phyloP scores from a whole-genome alignment of 1,284 basidiomycete species.

The Volvariella volvacea region DNA sequence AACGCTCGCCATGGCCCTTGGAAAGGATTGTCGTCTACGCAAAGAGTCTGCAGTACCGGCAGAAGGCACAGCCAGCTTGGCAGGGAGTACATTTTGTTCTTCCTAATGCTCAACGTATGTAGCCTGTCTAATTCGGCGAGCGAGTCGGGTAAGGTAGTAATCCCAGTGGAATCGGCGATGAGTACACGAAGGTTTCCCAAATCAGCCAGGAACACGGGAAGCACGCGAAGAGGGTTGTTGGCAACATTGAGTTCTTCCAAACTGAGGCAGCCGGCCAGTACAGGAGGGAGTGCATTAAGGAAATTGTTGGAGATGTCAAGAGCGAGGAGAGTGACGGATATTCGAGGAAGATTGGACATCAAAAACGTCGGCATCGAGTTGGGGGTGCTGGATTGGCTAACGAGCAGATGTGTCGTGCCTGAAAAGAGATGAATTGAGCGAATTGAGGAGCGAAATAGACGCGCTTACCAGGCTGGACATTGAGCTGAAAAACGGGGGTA shows the following conservation, averaged over 20 bases:
- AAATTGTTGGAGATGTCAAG: constrained; percentile 89
- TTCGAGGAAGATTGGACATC: constrained; percentile 58
- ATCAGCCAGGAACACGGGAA: constrained; percentile 79
- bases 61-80: constrained; percentile 92
- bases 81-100: constrained; percentile 85
- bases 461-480: constrained; percentile 60
- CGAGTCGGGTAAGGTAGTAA: constrained; percentile 66
- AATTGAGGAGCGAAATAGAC: constrained; percentile 6
- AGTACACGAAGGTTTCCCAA: constrained; percentile 79
- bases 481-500: constrained; percentile 50
- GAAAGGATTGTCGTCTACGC: constrained; percentile 92
- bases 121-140: constrained; percentile 66
- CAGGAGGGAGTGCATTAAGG: constrained; percentile 74
- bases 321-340: constrained; percentile 73
- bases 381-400: constrained; percentile 71
- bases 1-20: constrained; percentile 87
- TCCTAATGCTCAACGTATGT: constrained; percentile 82
- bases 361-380: constrained; percentile 74
- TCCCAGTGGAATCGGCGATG: constrained; percentile 83
- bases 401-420: constrained; percentile 88
- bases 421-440: constrained; percentile 8
- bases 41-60: constrained; percentile 75
- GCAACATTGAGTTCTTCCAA: constrained; percentile 95
- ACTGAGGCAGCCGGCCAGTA: constrained; percentile 67
- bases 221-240: constrained; percentile 78